phyloP scores from a whole-genome alignment of 129 eudicot genomes.

The Oenanthe sinensis region DNA sequence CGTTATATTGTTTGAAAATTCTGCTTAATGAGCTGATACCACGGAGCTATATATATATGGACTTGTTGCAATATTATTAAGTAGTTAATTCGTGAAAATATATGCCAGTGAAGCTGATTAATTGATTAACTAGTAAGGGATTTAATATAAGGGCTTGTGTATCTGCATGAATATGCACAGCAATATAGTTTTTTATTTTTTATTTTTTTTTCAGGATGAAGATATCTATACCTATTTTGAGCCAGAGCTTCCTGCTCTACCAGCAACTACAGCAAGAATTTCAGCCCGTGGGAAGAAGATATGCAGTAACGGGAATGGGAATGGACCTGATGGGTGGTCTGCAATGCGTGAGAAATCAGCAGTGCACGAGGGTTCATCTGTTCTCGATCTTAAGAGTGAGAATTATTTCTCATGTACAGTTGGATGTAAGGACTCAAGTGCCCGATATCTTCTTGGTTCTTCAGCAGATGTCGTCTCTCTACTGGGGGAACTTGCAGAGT shows the following conservation, averaged over 20 bases:
- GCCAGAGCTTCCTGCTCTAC: conserved; percentile 62
- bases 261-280: conserved; percentile 29
- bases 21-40: not conserved
- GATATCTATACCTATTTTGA: conserved; percentile 82
- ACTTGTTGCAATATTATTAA: not conserved
- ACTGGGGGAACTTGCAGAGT: conserved; percentile 44
- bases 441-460: conserved; percentile 64
- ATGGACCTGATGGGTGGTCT: conserved; percentile 30
- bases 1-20: not conserved
- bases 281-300: conserved; percentile 27
- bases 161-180: not conserved
- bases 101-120: not conserved
- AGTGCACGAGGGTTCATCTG: conserved; percentile 39
- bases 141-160: not conserved
- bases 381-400: conserved; percentile 67
- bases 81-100: not conserved
- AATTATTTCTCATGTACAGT: conserved; percentile 89
- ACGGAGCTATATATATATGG: not conserved
- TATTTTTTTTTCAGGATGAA: conserved; percentile 50
- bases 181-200: not conserved
- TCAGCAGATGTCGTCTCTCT: conserved; percentile 64
- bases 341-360: conserved; percentile 23
- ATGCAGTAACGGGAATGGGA: conserved; percentile 17
- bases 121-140: not conserved
- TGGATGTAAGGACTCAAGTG: conserved; percentile 64